Base-by-base conservation (phyloP, 2,329 filamentous ascomycete species). In the Fusarium proliferatum region DNA sequence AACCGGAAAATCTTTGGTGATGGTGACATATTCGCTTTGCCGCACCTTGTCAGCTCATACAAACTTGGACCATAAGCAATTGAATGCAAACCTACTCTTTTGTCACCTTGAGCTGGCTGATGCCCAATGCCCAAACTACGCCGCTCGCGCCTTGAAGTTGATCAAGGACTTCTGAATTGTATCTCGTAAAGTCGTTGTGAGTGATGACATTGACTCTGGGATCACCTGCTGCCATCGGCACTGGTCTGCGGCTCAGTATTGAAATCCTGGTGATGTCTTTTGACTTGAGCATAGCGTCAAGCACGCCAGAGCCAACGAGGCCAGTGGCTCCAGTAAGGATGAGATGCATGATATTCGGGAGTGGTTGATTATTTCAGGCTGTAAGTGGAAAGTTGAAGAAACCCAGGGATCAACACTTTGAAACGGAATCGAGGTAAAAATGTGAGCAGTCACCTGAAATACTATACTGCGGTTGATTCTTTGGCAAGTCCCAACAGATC, bases 241-340 rank as follows among this genome's bases (percentile, higher is more conserved):
- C 72, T 15, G 72, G 69, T 9, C 61, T 65, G n/a, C 69, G 55
- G 28, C 73, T 75, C 36, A 75, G 46, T 23, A 75, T 71, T 3
- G 73, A 75, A 15, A 75, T 68, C 43, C 71, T 75, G 16, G 73
- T 75, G 42, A 75, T 34, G 3, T 69, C 58, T 34, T 71, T 69
- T 9, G 65, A 68, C 21, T 73, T 75, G n/a, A 75, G 66, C 67
- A 75, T 73, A 10, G 66, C 69, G 48, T 75, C 69, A 19, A 75
- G 61, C 4, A 75, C 66, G 23, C 72, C 30, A 3, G 73, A 68
- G 30, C 73, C 73, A 17, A 75, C 60, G 4, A 75, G 66, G 42
- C 72, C 72, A 4, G 73, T 75, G 30, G 73, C 72, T 2, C 73
- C 69, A 26, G 73, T 82, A 87, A 75, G 72, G 7, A 75, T 71